Evolutionary conservation across 768 basidiomycete genomes (phyloP).

Genomic region (Cystobasidium ongulense): DNA sequence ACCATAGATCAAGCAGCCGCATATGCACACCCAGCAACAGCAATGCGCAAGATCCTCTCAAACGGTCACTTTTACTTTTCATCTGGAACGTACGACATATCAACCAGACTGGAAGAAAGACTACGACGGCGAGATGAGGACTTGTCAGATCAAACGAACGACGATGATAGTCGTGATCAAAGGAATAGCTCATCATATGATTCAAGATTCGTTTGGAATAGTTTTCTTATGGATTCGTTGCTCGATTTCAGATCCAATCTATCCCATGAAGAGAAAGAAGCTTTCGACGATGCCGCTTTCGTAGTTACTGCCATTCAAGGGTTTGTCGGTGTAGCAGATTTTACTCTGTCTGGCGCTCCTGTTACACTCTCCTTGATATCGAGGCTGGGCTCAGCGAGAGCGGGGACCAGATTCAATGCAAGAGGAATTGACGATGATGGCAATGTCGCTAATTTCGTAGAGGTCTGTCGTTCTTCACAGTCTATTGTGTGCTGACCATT

Average conservation of each 20-base stretch:
- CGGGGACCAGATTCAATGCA: constrained; percentile 94
- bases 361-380: constrained; percentile 74
- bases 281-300: constrained; percentile 75
- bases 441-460: constrained; percentile 90
- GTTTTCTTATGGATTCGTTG: constrained; percentile 74
- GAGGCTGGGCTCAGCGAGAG: constrained; percentile 83
- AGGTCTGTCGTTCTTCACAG: constrained; percentile 48
- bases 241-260: constrained; percentile 79
- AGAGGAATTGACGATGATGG: constrained; percentile 74
- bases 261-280: constrained; percentile 58
- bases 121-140: constrained; percentile 44
- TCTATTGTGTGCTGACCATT: no score
- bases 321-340: constrained; percentile 71
- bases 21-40: constrained; percentile 81
- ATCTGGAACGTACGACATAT: constrained; percentile 78
- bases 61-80: constrained; percentile 92
- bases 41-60: constrained; percentile 80
- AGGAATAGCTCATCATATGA: constrained; percentile 58
- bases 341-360: constrained; percentile 64
- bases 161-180: neutral
- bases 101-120: constrained; percentile 67
- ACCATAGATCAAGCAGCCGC: constrained; percentile 43
- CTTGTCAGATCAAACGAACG: neutral
- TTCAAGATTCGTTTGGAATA: constrained; percentile 89
- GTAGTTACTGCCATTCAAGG: constrained; percentile 90